Percentiles rank a stretch among this genome's conserved stretches.
Conservation (phyloP, 2,329 filamentous ascomycete species). For the Plectosphaerella sp. region DNA sequence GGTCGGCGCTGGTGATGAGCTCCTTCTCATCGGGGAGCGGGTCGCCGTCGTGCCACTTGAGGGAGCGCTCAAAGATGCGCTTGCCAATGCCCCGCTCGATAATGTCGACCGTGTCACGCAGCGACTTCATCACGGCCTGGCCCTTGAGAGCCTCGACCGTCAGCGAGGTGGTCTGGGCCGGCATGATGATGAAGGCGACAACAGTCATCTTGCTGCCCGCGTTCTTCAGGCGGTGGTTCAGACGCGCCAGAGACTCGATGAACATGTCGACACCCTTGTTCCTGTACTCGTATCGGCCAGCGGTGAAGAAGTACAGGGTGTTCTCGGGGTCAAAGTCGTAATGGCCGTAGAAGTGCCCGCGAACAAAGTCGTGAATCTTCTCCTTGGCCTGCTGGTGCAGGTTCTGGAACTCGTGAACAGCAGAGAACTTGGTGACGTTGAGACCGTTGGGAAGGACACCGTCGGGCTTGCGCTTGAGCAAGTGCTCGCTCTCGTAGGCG, state of each 20-base stretch:
- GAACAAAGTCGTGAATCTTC: slow-evolving; percentile 97
- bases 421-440: slow-evolving; percentile 97
- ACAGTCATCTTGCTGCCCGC: slow-evolving; percentile 87
- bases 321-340: slow-evolving; percentile 97
- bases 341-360: slow-evolving; percentile 97
- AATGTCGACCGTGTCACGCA: slow-evolving; percentile 86
- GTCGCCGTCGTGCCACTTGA: slow-evolving; percentile 94
- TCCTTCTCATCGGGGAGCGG: slow-evolving; percentile 95
- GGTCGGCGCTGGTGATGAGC: slow-evolving; percentile 85
- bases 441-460: slow-evolving; percentile 94
- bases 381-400: slow-evolving; percentile 94
- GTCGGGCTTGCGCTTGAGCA: slow-evolving; percentile 95
- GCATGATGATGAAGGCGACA: slow-evolving; percentile 98
- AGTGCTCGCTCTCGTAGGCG: slow-evolving; percentile 94
- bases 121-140: slow-evolving; percentile 94
- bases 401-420: slow-evolving; percentile 98
- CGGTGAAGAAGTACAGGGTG: slow-evolving; percentile 96
- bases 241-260: slow-evolving; percentile 87
- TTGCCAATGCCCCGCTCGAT: slow-evolving; percentile 91
- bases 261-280: slow-evolving; percentile 99
- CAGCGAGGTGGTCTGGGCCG: slow-evolving; percentile 89
- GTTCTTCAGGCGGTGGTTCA: slow-evolving; percentile 89
- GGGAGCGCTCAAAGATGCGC: slow-evolving; percentile 88
- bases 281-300: slow-evolving; percentile 93
- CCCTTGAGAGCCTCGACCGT: slow-evolving; percentile 95